Base-by-base conservation (phyloP, 2,329 filamentous ascomycete species). In the Neoscytalidium dimidiatum region DNA sequence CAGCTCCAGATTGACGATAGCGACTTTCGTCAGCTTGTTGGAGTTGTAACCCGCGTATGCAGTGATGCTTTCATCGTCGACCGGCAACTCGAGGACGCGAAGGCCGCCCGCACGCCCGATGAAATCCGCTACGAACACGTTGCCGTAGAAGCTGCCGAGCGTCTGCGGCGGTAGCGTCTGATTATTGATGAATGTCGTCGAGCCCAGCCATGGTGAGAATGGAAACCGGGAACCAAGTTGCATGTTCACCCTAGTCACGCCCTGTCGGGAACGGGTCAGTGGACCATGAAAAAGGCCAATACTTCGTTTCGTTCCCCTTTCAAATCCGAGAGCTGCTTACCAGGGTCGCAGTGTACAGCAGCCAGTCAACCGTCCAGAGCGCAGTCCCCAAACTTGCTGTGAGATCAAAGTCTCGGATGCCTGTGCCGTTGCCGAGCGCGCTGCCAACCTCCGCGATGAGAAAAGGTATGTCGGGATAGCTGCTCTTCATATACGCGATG, bases 351-450 rank as follows among this genome's bases (percentile, higher is more conserved):
- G 13, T 29, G 35, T 63, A 63, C 4, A 63, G 48, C n/a, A 63
- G 26, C 60, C 60, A 63, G 46, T 63, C 60, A 13, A 63, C 49
- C 4, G 60, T 63, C 60, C 60, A 63, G 2, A 63, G 60, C 23
- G 60, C 60, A 1, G 60, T 63, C 5, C 60, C 60, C 60, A 63
- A 28, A 19, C 60, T 63, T 11, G 60, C 31, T 4, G 60, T 52
- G n/a, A 63, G 38, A 7, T 63, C 60, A n/a, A 52, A 63, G n/a
- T 63, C 60, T 11, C 33, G 26, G 38, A 63, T 53, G 23, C 60
- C 60, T 8, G 44, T 52, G 21, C 31, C 46, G 23, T 63, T 53
- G 21, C 48, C 60, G 26, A 63, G 49, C 2, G 33, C 49, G 23
- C 35, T 44, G 7, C 31, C 60, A 4, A 33, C 60, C 28, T 63